Conservation (phyloP, 2,329 filamentous ascomycete species). For the Calonectria hawksworthii region DNA sequence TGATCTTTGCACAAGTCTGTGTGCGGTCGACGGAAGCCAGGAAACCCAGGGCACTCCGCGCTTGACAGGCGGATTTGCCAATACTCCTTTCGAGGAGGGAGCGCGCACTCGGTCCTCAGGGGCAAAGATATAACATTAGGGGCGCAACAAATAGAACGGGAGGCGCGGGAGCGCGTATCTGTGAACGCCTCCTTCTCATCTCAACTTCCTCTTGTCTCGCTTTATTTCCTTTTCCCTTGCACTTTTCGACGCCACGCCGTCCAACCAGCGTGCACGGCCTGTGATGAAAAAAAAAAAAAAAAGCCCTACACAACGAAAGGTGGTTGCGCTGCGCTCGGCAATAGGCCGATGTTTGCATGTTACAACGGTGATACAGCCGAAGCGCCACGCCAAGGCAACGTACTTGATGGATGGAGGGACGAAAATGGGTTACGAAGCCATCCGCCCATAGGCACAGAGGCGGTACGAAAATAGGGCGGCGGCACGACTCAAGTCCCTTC, state of each 20-base stretch:
- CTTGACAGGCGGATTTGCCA: background rate
- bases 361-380: slow-evolving; percentile 2
- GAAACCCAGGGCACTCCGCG: background rate
- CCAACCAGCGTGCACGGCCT: slow-evolving; percentile 11
- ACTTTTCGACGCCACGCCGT: slow-evolving; percentile 15
- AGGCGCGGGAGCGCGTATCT: slow-evolving; percentile 14
- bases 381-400: background rate
- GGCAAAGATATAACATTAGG: background rate
- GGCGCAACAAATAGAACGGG: slow-evolving; percentile 8
- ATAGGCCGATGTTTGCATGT: slow-evolving; percentile 10
- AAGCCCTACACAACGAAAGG: background rate
- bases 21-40: background rate
- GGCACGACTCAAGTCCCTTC: slow-evolving; percentile 19
- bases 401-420: background rate
- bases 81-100: background rate
- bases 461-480: slow-evolving; percentile 9
- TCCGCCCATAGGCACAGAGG: background rate
- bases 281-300: background rate
- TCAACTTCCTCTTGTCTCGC: background rate
- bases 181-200: slow-evolving; percentile 2
- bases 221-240: slow-evolving; percentile 12
- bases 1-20: background rate
- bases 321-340: background rate
- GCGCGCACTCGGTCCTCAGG: background rate
- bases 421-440: background rate